These are phyloP conservation scores for Russula ochroleuca DNA, from an alignment of 768 basidiomycete species.

Conservation along the genomic window DNA sequence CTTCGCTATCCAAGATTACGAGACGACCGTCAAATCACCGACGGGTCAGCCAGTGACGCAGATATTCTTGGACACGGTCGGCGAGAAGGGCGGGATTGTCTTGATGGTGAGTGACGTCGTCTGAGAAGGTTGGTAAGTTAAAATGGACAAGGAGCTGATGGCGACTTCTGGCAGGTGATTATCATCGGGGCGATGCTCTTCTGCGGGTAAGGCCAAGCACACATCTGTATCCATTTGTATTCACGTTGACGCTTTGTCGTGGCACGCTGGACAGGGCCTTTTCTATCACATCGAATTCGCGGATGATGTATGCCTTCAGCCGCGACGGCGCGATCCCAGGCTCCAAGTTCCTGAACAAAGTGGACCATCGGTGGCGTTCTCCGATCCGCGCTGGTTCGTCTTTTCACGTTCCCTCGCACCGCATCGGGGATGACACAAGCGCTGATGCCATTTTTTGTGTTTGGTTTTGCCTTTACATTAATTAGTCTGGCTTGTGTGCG, in stretches of 20 bases:
- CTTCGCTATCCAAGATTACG: slow-evolving; percentile 73
- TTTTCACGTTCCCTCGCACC: neutral
- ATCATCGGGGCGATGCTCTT: slow-evolving; percentile 71
- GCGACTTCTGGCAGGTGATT: slow-evolving; percentile 44
- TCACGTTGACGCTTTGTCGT: neutral
- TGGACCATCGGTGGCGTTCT: slow-evolving; percentile 52
- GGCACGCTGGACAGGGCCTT: slow-evolving; percentile 47
- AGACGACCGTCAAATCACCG: slow-evolving; percentile 46
- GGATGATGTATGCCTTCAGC: slow-evolving; percentile 82
- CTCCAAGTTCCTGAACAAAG: slow-evolving; percentile 60
- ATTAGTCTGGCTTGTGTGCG: slow-evolving; percentile 74
- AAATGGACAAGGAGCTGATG: too few relatives aligned
- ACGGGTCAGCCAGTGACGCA: slow-evolving; percentile 73
- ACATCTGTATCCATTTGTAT: neutral
- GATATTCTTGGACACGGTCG: slow-evolving; percentile 74
- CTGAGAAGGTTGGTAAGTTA: neutral
- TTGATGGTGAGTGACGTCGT: slow-evolving; percentile 50
- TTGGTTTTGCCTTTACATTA: slow-evolving; percentile 31
- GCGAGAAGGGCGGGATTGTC: slow-evolving; percentile 66
- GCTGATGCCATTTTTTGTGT: too few relatives aligned
- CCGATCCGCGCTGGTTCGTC: slow-evolving; percentile 62
- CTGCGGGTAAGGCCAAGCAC: slow-evolving; percentile 45
- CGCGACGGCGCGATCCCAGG: slow-evolving; percentile 72
- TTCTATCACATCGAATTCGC: slow-evolving; percentile 71
- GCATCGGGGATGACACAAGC: too few relatives aligned